Conservation (phyloP, 352 stramenopile genomes). For the Thraustochytrium sp. region DNA sequence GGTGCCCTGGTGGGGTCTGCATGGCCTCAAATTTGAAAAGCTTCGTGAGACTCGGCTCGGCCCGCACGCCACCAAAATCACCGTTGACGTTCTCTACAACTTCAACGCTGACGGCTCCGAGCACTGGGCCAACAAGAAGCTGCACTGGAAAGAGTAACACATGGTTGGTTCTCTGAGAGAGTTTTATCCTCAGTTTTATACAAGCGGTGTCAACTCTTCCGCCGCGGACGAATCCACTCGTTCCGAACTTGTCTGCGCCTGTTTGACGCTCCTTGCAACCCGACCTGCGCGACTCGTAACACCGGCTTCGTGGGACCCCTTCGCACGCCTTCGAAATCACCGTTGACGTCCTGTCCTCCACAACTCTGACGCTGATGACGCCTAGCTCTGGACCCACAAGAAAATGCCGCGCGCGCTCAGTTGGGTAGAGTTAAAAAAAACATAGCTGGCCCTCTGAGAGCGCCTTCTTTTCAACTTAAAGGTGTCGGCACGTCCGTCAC, state of each 20-base stretch:
- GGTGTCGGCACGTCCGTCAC: no score
- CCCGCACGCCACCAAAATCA: constrained; percentile 5
- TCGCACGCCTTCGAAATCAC: not conserved
- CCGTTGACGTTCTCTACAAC: constrained; percentile 32
- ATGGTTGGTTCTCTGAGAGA: no score
- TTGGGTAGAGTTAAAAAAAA: not conserved
- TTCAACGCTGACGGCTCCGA: constrained; percentile 8
- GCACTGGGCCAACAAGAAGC: constrained; percentile 27
- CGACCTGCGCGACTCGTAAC: no score
- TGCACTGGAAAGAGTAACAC: constrained; percentile 10
- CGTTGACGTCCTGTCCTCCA: not conserved
- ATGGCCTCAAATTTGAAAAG: not conserved
- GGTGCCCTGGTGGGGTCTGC: constrained; percentile 21
- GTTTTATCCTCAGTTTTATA: not conserved
- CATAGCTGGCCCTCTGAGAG: no score
- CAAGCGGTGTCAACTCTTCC: not conserved
- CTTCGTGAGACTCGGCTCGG: not conserved
- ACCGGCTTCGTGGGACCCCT: no score
- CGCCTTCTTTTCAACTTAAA: no score
- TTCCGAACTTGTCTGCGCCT: no score
- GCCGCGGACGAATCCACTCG: not conserved
- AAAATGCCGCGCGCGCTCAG: not conserved
- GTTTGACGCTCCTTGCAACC: no score
- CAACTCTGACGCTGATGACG: not conserved
- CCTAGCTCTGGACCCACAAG: not conserved